phyloP scores from a whole-genome alignment of 1,284 basidiomycete species.

The Tilletia walkeri region DNA sequence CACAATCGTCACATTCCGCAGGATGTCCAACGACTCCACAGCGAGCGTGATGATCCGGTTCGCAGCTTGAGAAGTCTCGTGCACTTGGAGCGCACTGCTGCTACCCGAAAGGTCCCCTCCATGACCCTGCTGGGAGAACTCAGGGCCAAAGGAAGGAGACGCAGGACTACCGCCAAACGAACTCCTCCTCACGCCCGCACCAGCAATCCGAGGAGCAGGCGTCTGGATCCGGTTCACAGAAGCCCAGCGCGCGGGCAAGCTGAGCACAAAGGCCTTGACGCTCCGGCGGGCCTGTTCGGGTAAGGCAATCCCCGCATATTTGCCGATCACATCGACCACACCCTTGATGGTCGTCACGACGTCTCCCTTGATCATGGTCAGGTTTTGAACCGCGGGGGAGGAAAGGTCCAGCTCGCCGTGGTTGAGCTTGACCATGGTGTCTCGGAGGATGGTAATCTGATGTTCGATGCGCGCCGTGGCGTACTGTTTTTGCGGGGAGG shows the following conservation, averaged over 20 bases:
- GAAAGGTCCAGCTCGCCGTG: constrained; percentile 44
- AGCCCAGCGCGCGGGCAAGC: constrained; percentile 77
- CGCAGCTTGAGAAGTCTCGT: constrained; percentile 63
- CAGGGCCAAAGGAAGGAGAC: not conserved
- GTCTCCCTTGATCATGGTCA: constrained; percentile 73
- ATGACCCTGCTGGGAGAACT: not conserved
- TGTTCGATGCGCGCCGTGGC: constrained; percentile 82
- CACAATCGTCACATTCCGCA: constrained; percentile 77
- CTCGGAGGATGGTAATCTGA: constrained; percentile 75
- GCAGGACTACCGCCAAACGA: constrained; percentile 30
- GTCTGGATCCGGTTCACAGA: constrained; percentile 38
- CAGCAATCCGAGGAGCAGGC: constrained; percentile 24
- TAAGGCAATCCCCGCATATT: constrained; percentile 77
- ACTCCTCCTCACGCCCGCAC: constrained; percentile 30
- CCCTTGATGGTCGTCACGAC: constrained; percentile 81
- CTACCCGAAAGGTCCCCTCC: not conserved
- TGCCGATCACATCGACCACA: constrained; percentile 81
- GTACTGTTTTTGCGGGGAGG: constrained; percentile 60
- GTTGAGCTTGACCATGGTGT: constrained; percentile 50
- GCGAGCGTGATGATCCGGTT: constrained; percentile 78
- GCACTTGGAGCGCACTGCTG: constrained; percentile 25
- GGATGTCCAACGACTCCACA: constrained; percentile 86
- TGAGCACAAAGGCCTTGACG: constrained; percentile 77
- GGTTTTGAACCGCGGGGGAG: constrained; percentile 43
- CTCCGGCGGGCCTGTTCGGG: constrained; percentile 76